Evolutionary conservation across 2,329 filamentous ascomycete species (phyloP), one percentile per base, ranked within the genome.

Genomic region (Beauveria australis): DNA sequence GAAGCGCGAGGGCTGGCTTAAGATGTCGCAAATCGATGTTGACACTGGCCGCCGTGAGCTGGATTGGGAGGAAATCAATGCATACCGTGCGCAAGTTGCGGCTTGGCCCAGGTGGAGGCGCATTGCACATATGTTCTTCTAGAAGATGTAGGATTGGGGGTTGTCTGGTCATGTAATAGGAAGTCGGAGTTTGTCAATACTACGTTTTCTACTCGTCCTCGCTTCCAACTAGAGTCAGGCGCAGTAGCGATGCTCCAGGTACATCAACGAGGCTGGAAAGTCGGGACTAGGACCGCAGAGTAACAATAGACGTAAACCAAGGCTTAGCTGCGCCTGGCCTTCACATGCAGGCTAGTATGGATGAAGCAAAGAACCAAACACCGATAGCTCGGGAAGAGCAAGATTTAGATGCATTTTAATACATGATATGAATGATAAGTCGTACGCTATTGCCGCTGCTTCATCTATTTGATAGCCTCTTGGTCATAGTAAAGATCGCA

Each of bases 1-100:
- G 87, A 89, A 89, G 78, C 76, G 84, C 53, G 72, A 77, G 53
- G 81, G 81, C 24, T 88, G 83, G 81, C 75, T 87, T 62, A 78
- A 72, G 41, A 76, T 81, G 1, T 70, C 76, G 40, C 75, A 89
- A 63, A 89, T 91, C 65, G 87, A 90, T 66, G 78, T 90, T 60
- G 86, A 89, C 69, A 81, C 79, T 59, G 86, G 85, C 56, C 81
- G 86, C 61, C 80, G 86, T 64, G 81, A 85, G 72, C 78, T 88
- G 61, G 81, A 89, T 69, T 88, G 83, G 83, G 84, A 87, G 12
- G 74, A 75, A 46, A 85, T 87, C 73, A 81, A 86, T 69, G 78
- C 74, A 43, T 76, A 80, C 67, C 77, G 79, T 33, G 79, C 75
- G 43, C 70, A 76, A 70, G 70, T 83, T 22, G 80, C 79, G 18